phyloP scores from a whole-genome alignment of 2,329 filamentous ascomycete genomes.

The Colletotrichum zoysiae region DNA sequence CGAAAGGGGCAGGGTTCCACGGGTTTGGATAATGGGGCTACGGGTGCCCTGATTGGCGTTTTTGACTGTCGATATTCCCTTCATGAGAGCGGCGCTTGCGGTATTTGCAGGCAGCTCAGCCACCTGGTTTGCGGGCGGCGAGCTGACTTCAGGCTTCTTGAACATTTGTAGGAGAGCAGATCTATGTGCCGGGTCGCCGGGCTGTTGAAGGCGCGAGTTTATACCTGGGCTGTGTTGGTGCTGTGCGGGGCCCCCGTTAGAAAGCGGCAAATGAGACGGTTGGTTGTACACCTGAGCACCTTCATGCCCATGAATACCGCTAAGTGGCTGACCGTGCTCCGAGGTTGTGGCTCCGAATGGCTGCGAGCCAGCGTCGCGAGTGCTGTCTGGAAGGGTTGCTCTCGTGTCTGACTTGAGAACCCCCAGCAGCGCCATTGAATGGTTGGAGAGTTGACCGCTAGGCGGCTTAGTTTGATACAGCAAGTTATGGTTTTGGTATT shows the following conservation, averaged over 20 bases:
- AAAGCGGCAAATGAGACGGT: not conserved
- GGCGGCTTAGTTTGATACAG: constrained; percentile 41
- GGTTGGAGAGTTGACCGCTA: constrained; percentile 47
- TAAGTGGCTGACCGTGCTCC: not conserved
- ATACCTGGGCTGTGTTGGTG: constrained; percentile 5
- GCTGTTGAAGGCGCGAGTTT: constrained; percentile 47
- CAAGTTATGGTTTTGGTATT: constrained; percentile 40
- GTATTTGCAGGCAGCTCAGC: constrained; percentile 38
- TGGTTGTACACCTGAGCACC: constrained; percentile 6
- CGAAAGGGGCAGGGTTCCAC: constrained; percentile 28
- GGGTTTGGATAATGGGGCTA: constrained; percentile 21
- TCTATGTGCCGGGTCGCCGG: constrained; percentile 54
- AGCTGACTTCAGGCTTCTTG: constrained; percentile 55
- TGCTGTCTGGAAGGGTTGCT: constrained; percentile 8
- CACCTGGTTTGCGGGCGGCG: constrained; percentile 16
- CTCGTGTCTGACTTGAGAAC: constrained; percentile 53
- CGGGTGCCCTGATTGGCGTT: constrained; percentile 8
- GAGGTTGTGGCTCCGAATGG: constrained; percentile 1
- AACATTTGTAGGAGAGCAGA: constrained; percentile 67
- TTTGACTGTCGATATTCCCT: constrained; percentile 25
- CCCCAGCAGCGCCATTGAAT: constrained; percentile 54
- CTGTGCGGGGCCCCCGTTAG: not conserved
- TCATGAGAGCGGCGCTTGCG: constrained; percentile 27
- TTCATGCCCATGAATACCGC: constrained; percentile 7
- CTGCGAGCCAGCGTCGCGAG: not conserved